phyloP scores from a whole-genome alignment of 345 rosid species.

The Boechera stricta region DNA sequence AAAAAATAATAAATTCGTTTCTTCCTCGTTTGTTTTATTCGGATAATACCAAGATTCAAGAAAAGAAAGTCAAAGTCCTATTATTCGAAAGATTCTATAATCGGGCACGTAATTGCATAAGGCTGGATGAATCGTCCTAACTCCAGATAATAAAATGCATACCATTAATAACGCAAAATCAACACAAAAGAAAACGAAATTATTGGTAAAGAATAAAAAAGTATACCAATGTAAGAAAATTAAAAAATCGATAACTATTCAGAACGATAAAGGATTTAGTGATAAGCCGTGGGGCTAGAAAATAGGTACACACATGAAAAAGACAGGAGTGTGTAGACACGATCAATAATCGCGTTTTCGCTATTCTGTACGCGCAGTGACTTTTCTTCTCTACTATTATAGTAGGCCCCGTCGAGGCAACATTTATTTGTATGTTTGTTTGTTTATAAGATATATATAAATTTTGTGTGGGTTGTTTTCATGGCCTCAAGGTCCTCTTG shows the following conservation, averaged over 20 bases:
- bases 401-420: conserved; percentile 15
- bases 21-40: background rate
- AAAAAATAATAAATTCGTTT: background rate
- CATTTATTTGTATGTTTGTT: background rate
- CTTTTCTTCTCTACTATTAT: conserved; percentile 22
- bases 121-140: no score
- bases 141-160: background rate
- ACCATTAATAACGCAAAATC: background rate
- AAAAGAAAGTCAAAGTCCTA: background rate
- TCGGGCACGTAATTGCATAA: background rate
- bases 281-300: conserved; percentile 18
- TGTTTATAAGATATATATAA: no score
- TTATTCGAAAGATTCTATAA: background rate
- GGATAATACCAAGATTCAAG: background rate
- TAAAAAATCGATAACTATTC: no score
- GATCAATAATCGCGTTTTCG: conserved; percentile 27
- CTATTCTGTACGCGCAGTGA: background rate
- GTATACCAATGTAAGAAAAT: no score
- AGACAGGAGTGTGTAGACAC: conserved; percentile 22
- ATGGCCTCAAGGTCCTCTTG: background rate
- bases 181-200: background rate
- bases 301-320: conserved; percentile 13
- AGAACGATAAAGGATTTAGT: background rate
- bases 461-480: background rate
- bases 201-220: background rate